These are phyloP conservation scores for Botrytis pseudocinerea DNA, from an alignment of 2,329 filamentous ascomycete species.

Conservation along the genomic window DNA sequence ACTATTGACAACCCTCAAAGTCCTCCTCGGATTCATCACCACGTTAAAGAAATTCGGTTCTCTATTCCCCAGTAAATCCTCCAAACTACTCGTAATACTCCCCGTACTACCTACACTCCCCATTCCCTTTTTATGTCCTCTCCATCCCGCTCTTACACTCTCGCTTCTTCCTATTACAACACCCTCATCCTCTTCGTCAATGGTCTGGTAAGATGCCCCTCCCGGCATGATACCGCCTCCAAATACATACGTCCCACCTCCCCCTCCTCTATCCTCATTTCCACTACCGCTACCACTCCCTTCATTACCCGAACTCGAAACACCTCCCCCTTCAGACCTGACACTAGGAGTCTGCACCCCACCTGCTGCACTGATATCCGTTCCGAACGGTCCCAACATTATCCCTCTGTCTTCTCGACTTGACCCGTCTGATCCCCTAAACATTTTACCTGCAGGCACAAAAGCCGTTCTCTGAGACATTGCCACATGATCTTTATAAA, in stretches of 20 bases:
- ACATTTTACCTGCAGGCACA: slow-evolving; percentile 25
- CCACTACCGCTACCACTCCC: slow-evolving; percentile 19
- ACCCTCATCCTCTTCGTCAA: slow-evolving; percentile 38
- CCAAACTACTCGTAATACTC: slow-evolving; percentile 45
- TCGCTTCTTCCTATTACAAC: slow-evolving; percentile 26
- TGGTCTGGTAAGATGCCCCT: slow-evolving; percentile 28
- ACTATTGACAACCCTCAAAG: slow-evolving; percentile 66
- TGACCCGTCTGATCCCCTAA: neutral
- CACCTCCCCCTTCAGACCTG: slow-evolving; percentile 3
- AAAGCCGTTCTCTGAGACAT: slow-evolving; percentile 59
- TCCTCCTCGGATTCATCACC: slow-evolving; percentile 66
- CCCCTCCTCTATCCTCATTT: slow-evolving; percentile 4
- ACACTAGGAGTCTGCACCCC: slow-evolving; percentile 15
- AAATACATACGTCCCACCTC: slow-evolving; percentile 23
- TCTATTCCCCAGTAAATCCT: slow-evolving; percentile 60
- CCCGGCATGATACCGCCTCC: slow-evolving; percentile 34
- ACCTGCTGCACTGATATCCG: slow-evolving; percentile 26
- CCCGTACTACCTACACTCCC: slow-evolving; percentile 23
- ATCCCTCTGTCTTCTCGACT: slow-evolving; percentile 16
- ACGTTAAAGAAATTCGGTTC: slow-evolving; percentile 73
- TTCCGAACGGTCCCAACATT: slow-evolving; percentile 37
- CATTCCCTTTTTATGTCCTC: slow-evolving; percentile 18
- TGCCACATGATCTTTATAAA: slow-evolving; percentile 70
- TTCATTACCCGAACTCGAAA: neutral
- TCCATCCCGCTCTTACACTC: slow-evolving; percentile 40